phyloP scores from a whole-genome alignment of 306 rosid genomes.

The Rubus idaeus region DNA sequence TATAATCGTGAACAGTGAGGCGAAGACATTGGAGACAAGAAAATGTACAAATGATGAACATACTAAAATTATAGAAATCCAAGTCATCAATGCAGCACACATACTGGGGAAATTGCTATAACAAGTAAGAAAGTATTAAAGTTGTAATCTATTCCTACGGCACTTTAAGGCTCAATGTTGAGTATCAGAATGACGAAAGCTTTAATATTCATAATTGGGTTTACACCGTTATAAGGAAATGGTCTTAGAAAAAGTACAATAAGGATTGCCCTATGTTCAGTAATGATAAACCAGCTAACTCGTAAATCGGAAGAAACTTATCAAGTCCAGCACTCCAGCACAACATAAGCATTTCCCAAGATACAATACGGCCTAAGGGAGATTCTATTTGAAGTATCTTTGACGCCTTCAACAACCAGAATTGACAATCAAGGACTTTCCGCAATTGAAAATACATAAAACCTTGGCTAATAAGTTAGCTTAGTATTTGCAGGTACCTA shows the following conservation, averaged over 20 bases:
- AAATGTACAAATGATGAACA: background rate
- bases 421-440: background rate
- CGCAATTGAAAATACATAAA: background rate
- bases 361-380: background rate
- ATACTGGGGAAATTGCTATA: background rate
- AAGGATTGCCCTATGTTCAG: background rate
- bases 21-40: background rate
- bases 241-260: background rate
- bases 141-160: background rate
- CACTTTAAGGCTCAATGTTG: background rate
- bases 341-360: background rate
- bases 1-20: background rate
- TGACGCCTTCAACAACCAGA: background rate
- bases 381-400: background rate
- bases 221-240: background rate
- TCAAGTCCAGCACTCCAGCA: background rate
- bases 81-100: slow-evolving; percentile 5
- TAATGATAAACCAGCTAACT: background rate
- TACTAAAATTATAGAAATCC: background rate
- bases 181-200: background rate
- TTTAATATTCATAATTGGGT: background rate
- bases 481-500: background rate
- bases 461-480: background rate
- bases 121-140: background rate
- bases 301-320: background rate